Conservation (phyloP, 495 filamentous ascomycete genomes). For the Penicillium egyptiacum region DNA sequence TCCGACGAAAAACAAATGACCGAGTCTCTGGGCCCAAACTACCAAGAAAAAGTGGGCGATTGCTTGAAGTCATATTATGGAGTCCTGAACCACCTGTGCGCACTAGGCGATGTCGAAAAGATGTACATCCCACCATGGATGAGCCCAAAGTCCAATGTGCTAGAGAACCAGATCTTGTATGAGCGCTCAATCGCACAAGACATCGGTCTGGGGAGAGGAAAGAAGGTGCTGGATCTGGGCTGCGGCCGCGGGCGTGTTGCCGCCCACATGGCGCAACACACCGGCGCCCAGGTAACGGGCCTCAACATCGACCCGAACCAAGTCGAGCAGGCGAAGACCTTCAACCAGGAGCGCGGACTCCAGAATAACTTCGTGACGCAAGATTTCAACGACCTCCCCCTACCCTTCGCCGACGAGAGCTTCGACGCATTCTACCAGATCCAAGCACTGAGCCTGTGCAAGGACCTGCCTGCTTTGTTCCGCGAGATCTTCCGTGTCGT, state of each 20-base stretch:
- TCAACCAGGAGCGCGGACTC: conserved; percentile 50
- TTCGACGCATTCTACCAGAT: conserved; percentile 68
- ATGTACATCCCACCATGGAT: conserved; percentile 68
- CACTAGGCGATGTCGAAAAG: conserved; percentile 66
- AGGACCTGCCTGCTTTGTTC: conserved; percentile 53
- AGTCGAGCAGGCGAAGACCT: conserved; percentile 54
- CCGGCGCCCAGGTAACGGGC: conserved; percentile 57
- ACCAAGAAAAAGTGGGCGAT: conserved; percentile 59
- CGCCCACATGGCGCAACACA: conserved; percentile 58
- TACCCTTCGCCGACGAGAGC: conserved; percentile 54
- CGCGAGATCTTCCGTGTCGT: conserved; percentile 56
- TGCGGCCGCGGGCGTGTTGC: conserved; percentile 62
- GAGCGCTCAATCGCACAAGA: conserved; percentile 57
- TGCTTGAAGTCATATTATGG: conserved; percentile 62
- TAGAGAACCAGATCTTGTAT: conserved; percentile 57
- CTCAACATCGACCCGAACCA: conserved; percentile 65
- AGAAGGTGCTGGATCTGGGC: conserved; percentile 58
- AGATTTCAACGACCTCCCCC: conserved; percentile 59
- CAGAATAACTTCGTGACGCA: conserved; percentile 54
- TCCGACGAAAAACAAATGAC: conserved; percentile 58
- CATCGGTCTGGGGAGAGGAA: conserved; percentile 51
- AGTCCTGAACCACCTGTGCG: conserved; percentile 64
- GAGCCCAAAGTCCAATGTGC: conserved; percentile 54
- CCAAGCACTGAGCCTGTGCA: conserved; percentile 61
- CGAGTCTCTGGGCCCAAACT: conserved; percentile 55